phyloP scores from a whole-genome alignment of 2,329 filamentous ascomycete genomes.

The Colletotrichum sansevieriae region DNA sequence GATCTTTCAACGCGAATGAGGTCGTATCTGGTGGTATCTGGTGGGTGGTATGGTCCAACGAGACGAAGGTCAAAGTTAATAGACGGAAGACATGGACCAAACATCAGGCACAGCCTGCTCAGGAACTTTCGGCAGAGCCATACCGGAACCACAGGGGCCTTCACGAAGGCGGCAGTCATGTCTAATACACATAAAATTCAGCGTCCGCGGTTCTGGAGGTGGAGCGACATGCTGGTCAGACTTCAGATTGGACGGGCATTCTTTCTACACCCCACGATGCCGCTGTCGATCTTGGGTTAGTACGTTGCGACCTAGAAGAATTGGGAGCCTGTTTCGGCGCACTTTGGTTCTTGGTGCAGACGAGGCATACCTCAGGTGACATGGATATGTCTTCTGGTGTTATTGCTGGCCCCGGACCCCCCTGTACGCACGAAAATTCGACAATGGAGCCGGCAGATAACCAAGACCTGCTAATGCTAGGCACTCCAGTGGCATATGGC shows the following conservation, averaged over 20 bases:
- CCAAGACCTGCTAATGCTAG: slow-evolving; percentile 37
- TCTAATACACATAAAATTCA: slow-evolving; percentile 48
- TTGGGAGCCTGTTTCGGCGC: slow-evolving; percentile 29
- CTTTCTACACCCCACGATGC: slow-evolving; percentile 51
- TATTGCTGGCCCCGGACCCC: slow-evolving; percentile 30
- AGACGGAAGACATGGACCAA: slow-evolving; percentile 16
- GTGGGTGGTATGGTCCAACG: slow-evolving; percentile 12
- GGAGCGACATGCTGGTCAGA: slow-evolving; percentile 48
- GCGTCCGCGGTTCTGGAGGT: slow-evolving; percentile 46
- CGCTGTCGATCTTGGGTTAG: slow-evolving; percentile 50
- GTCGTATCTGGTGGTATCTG: slow-evolving; percentile 18
- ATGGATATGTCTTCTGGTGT: slow-evolving; percentile 39
- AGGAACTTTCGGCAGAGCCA: slow-evolving; percentile 28
- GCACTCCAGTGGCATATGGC: slow-evolving; percentile 33
- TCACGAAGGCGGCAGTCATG: slow-evolving; percentile 44
- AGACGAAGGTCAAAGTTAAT: slow-evolving; percentile 12
- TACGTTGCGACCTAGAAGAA: slow-evolving; percentile 29
- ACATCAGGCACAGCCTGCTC: slow-evolving; percentile 24
- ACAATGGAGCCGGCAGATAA: slow-evolving; percentile 37
- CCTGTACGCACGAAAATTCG: slow-evolving; percentile 38
- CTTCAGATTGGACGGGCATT: slow-evolving; percentile 48
- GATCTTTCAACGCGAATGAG: slow-evolving; percentile 6
- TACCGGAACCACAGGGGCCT: slow-evolving; percentile 31
- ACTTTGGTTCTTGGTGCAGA: slow-evolving; percentile 34
- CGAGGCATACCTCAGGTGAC: slow-evolving; percentile 37